phyloP scores from a whole-genome alignment of 2,329 filamentous ascomycete genomes.

The Aspergillus quadrilineatus region DNA sequence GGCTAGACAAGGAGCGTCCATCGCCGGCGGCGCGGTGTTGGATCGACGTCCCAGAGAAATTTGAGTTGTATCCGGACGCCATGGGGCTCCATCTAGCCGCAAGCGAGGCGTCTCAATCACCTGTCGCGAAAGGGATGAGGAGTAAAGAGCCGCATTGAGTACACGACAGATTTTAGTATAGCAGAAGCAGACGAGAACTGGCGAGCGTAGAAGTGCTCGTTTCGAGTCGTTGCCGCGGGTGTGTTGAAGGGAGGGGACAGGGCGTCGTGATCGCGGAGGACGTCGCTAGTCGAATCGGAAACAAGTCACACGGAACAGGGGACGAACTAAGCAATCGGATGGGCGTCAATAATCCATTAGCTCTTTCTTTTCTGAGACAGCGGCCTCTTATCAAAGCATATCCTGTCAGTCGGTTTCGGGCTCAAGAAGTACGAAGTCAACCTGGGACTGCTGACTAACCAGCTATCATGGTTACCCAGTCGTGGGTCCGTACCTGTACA shows the following conservation, averaged over 20 bases:
- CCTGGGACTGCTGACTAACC: conserved; percentile 22
- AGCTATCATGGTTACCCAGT: background rate
- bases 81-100: conserved; percentile 46
- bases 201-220: conserved; percentile 3
- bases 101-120: conserved; percentile 34
- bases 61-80: conserved; percentile 46
- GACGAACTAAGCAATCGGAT: conserved; percentile 7
- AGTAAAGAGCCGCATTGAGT: conserved; percentile 35
- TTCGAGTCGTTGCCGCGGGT: conserved; percentile 14
- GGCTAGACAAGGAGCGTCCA: conserved; percentile 39
- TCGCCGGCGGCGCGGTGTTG: conserved; percentile 41
- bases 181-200: background rate
- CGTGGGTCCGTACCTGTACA: background rate
- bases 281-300: conserved; percentile 13
- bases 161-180: background rate
- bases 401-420: conserved; percentile 17
- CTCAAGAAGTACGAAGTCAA: background rate
- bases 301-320: conserved; percentile 14
- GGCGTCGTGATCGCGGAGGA: conserved; percentile 10
- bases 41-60: conserved; percentile 43
- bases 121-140: conserved; percentile 29
- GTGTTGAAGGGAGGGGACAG: conserved; percentile 18
- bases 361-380: conserved; percentile 1
- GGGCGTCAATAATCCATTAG: conserved; percentile 7
- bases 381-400: background rate